These are phyloP conservation scores for Neocucurbitaria cava DNA, from an alignment of 2,329 filamentous ascomycete species.

Conservation along the genomic window DNA sequence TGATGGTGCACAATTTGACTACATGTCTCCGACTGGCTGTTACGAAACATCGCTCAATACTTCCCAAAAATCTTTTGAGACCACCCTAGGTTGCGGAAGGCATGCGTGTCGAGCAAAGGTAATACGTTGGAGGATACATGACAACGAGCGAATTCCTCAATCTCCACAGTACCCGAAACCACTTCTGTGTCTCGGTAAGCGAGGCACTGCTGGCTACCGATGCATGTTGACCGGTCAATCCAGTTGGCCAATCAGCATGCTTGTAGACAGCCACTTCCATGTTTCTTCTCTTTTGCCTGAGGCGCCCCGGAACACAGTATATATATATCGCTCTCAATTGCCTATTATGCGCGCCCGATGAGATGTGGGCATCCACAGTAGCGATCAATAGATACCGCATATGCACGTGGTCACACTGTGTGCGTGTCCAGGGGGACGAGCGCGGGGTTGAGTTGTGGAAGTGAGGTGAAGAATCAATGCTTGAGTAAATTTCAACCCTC, in stretches of 20 bases:
- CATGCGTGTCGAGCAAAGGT: too few relatives aligned
- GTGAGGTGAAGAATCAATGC: not conserved
- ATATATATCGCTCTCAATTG: constrained; percentile 3
- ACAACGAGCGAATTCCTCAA: too few relatives aligned
- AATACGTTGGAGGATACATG: too few relatives aligned
- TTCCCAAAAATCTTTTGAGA: too few relatives aligned
- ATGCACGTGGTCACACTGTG: constrained; percentile 8
- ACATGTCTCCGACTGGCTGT: too few relatives aligned
- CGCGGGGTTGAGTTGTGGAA: constrained; percentile 5
- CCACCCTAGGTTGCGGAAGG: too few relatives aligned
- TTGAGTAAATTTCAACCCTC: not conserved
- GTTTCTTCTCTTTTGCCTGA: constrained; percentile 7
- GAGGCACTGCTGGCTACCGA: not conserved
- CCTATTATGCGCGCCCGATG: constrained; percentile 6
- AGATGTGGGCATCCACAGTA: constrained; percentile 5
- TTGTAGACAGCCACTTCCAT: constrained; percentile 4
- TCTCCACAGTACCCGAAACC: not conserved
- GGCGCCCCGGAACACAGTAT: constrained; percentile 9
- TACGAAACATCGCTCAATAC: too few relatives aligned
- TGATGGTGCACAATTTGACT: too few relatives aligned
- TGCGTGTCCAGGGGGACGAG: constrained; percentile 1
- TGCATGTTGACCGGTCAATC: constrained; percentile 10
- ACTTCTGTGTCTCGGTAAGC: not conserved
- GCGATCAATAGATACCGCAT: not conserved
- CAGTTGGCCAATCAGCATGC: constrained; percentile 15